These are phyloP conservation scores for Apocynum venetum DNA, from an alignment of 257 asterid genomes.

Conservation along the genomic window DNA sequence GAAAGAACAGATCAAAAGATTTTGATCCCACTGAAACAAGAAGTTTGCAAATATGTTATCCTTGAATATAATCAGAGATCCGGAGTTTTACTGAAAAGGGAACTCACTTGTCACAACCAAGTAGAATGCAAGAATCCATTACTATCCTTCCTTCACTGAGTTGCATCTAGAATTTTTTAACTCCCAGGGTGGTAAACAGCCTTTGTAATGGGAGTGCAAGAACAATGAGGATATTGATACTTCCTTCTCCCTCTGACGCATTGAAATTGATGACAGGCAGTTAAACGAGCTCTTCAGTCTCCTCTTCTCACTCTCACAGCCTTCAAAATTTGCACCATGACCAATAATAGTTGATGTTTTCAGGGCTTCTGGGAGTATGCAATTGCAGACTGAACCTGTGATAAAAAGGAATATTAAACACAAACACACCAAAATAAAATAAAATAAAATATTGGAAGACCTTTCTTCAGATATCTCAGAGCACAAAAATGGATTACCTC, in stretches of 20 bases:
- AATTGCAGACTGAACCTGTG: conserved; percentile 69
- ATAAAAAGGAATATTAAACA: not conserved
- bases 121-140: not conserved
- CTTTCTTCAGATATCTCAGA: not conserved
- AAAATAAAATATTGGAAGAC: not conserved
- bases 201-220: conserved; percentile 64
- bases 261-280: conserved; percentile 55
- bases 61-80: not conserved
- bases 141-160: conserved; percentile 35
- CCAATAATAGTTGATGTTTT: conserved; percentile 30
- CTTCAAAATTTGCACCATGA: conserved; percentile 31
- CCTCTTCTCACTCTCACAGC: conserved; percentile 52
- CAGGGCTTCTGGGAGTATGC: conserved; percentile 61
- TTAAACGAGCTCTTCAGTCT: conserved; percentile 46
- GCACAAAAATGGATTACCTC: not conserved
- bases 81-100: not conserved
- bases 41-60: not conserved
- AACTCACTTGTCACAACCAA: not conserved
- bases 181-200: conserved; percentile 61
- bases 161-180: conserved; percentile 38
- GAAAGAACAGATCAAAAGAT: conserved; percentile 10
- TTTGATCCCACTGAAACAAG: not conserved
- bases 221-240: conserved; percentile 65
- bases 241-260: conserved; percentile 48
- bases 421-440: not conserved